These are phyloP conservation scores for Neostapfia colusana DNA, from an alignment of 176 grass and related monocot genomes.

Conservation along the genomic window DNA sequence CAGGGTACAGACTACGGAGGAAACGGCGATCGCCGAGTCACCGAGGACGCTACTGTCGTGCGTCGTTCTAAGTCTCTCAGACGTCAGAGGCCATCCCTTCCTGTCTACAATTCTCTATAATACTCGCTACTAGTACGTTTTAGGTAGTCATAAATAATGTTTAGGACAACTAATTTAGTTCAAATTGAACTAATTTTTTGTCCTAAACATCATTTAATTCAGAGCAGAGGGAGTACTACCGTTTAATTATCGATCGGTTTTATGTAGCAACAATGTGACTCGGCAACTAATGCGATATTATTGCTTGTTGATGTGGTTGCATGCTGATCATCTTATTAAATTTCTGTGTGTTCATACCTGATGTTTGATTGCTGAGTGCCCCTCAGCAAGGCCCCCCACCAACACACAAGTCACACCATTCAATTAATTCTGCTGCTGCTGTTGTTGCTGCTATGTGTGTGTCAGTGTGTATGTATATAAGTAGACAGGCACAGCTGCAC, in stretches of 20 bases:
- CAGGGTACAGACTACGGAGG: not conserved
- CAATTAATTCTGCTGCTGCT: not conserved
- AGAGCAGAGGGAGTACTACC: too few species aligned
- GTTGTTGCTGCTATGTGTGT: too few species aligned
- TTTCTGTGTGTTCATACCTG: not conserved
- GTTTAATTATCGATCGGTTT: not conserved
- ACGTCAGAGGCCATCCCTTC: slow-evolving; percentile 16
- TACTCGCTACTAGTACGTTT: too few species aligned
- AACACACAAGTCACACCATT: slow-evolving; percentile 8
- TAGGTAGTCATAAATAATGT: too few species aligned
- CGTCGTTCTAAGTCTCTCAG: slow-evolving; percentile 39
- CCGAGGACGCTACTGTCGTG: not conserved
- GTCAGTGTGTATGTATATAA: too few species aligned
- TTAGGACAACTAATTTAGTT: too few species aligned
- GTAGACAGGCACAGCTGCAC: too few species aligned
- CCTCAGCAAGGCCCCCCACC: too few species aligned
- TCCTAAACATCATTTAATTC: too few species aligned
- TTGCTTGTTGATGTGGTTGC: not conserved
- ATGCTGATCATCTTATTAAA: slow-evolving; percentile 1
- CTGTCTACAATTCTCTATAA: not conserved
- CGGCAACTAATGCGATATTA: slow-evolving; percentile 16
- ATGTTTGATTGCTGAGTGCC: not conserved
- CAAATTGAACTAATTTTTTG: too few species aligned
- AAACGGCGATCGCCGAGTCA: not conserved
- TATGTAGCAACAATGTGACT: not conserved